Evolutionary conservation across 768 basidiomycete genomes (phyloP), one percentile per base, ranked within the genome.

Genomic region (Nidularia sp.): DNA sequence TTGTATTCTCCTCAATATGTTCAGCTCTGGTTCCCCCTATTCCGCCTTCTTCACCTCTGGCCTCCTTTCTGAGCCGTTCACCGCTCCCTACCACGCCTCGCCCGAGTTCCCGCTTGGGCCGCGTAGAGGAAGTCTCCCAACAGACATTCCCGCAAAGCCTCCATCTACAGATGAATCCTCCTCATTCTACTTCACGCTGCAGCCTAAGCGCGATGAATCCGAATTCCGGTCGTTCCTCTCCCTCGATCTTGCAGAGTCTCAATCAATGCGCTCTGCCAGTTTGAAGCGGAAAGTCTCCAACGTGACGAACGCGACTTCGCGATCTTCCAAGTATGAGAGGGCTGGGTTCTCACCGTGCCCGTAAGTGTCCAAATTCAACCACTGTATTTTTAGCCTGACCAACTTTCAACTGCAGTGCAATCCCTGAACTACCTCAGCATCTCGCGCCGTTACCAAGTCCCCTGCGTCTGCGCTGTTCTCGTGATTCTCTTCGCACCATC

Each of bases 21-120:
- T 73, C 62, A 57, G 57, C 59, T 61, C 69, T n/a, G 63, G 71
- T 66, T 79, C 74, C 18, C 77, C 70, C 53, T 85, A 86, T 57
- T 84, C 82, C 0, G 76, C 81, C 42, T 79, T 86, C 67, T 86
- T 86, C 78, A 86, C 79, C 3, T 79, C 76, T 3, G 84, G 84
- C 42, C 72, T 83, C 36, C 68, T 83, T 35, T 74, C 75, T 10
- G 71, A 73, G 34, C 52, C 59, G 22, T 29, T 29, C 25, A 51
- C 56, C 32, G 29, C 48, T 25, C 43, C 49, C 34, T 15, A 47
- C 48, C 47, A 62, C 29, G 53, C 55, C 42, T 62, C 65, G 15
- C 56, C 60, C 7, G 47, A 47, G 34, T 50, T 62, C 34, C 55
- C 61, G 12, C 50, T 52, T 6, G 63, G 59, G 29, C 62, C 59